A percentile compares a stretch with the other conserved stretches of the same genome.
Conservation (phyloP, 164 flowering plant genomes). For the Annona cherimola region DNA sequence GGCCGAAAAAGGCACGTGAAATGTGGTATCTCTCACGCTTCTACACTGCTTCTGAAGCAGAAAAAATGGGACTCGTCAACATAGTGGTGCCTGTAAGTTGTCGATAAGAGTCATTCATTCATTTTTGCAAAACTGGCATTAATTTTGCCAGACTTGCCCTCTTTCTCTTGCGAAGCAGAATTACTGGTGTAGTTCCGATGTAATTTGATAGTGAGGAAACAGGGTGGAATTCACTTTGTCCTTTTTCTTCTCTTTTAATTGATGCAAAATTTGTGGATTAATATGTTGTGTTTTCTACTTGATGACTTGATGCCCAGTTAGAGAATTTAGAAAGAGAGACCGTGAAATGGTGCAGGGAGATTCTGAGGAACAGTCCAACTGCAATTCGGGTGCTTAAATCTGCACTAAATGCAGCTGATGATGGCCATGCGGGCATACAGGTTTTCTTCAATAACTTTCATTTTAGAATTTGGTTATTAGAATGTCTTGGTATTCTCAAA, state of each 20-base stretch:
- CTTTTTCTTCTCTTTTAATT: too few relatives aligned
- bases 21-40: constrained; percentile 93
- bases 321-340: constrained; percentile 83
- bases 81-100: constrained; percentile 82
- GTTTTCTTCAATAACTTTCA: constrained; percentile 26
- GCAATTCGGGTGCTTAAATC: constrained; percentile 86
- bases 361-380: constrained; percentile 83
- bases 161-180: too few relatives aligned
- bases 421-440: constrained; percentile 97
- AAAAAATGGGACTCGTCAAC: constrained; percentile 93
- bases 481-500: too few relatives aligned
- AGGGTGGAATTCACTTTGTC: neutral
- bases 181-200: neutral
- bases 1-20: constrained; percentile 94
- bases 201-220: too few relatives aligned
- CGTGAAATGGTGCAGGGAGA: constrained; percentile 89
- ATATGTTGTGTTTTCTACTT: neutral
- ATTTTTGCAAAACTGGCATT: too few relatives aligned
- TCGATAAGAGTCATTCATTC: neutral
- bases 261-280: neutral
- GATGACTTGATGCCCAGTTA: constrained; percentile 32
- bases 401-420: constrained; percentile 91
- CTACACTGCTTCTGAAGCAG: constrained; percentile 82
- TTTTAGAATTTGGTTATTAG: too few relatives aligned
- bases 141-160: neutral